Base-by-base conservation (phyloP, 139 green algal genomes). In the Micractinium conductrix region DNA sequence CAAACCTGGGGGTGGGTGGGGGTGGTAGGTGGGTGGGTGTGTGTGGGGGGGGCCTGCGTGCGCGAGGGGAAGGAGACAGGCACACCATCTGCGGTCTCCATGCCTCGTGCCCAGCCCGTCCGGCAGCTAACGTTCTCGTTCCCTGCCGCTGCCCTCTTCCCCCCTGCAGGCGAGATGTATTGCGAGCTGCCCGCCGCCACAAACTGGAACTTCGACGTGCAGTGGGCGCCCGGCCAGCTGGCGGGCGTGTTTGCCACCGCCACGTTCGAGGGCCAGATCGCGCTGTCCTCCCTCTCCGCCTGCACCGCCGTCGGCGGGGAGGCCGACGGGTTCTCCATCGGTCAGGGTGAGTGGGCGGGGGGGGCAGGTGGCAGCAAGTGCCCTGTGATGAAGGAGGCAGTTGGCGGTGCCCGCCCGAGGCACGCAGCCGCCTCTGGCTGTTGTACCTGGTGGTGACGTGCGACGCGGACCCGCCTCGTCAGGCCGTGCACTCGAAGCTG, bases 121-220 rank as follows among this genome's bases (percentile, higher is more conserved):
- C n/a, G n/a, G n/a, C n/a, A n/a, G n/a, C n/a, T n/a, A n/a, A n/a
- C n/a, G n/a, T n/a, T n/a, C n/a, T n/a, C n/a, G n/a, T n/a, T n/a
- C n/a, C n/a, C n/a, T n/a, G n/a, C n/a, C n/a, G n/a, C n/a, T n/a
- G n/a, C n/a, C n/a, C n/a, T n/a, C n/a, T n/a, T n/a, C n/a, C n/a
- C 17, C 37, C 38, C 71, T 84, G 69, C 62, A 88, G 63, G 86
- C 74, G 33, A 80, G 58, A 6, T 92, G 8, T 73, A 95, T 28
- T 92, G 89, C 79, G 93, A 96, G 89, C 87, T 95, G 72, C 85
- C 91, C 4, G 69, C 85, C 2, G 81, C 75, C 22, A 74, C 44
- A 30, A 94, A 96, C 85, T 98, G 93, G 93, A 95, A 97, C 87
- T 96, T 97, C 53, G 93, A 98, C 78, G 90, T 98, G 65, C 82